Percentiles rank a stretch among this genome's conserved stretches.
These are phyloP conservation scores for Globisporangium polare DNA, from an alignment of 352 stramenopile genomes.

Conservation along the genomic window DNA sequence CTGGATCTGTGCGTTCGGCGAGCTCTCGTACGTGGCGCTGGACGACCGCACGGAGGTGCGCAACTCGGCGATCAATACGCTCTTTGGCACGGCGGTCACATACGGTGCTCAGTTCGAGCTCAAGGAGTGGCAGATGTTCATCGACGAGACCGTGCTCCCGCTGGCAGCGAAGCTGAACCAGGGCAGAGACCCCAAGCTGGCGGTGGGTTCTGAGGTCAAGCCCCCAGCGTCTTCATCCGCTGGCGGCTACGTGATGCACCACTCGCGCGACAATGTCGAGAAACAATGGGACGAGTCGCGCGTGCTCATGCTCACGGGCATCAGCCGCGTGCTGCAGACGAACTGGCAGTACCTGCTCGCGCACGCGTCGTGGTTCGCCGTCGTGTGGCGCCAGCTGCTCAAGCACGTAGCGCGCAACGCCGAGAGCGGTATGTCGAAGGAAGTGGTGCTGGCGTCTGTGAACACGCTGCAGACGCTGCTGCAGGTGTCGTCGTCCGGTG, in stretches of 20 bases:
- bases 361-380: constrained; percentile 55
- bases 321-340: constrained; percentile 91
- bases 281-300: constrained; percentile 98
- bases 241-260: constrained; percentile 85
- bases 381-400: constrained; percentile 63
- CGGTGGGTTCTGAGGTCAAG: background rate
- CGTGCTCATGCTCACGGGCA: constrained; percentile 91
- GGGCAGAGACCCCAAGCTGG: constrained; percentile 11
- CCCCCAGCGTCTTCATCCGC: constrained; percentile 8
- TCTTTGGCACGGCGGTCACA: constrained; percentile 96
- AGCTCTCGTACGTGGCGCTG: constrained; percentile 86
- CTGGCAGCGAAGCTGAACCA: constrained; percentile 70
- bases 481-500: constrained; percentile 65
- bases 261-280: constrained; percentile 92
- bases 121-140: constrained; percentile 90
- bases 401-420: constrained; percentile 55
- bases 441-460: constrained; percentile 72
- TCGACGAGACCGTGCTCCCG: constrained; percentile 93
- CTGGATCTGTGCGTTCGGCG: constrained; percentile 68
- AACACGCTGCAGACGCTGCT: constrained; percentile 81
- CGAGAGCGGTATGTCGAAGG: constrained; percentile 53
- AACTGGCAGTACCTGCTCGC: constrained; percentile 69
- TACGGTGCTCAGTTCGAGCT: constrained; percentile 90
- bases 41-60: constrained; percentile 93
- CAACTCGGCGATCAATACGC: constrained; percentile 97